These are phyloP conservation scores for Umbelopsis sp. DNA, from an alignment of 192 early-diverging fungal species.

Conservation along the genomic window DNA sequence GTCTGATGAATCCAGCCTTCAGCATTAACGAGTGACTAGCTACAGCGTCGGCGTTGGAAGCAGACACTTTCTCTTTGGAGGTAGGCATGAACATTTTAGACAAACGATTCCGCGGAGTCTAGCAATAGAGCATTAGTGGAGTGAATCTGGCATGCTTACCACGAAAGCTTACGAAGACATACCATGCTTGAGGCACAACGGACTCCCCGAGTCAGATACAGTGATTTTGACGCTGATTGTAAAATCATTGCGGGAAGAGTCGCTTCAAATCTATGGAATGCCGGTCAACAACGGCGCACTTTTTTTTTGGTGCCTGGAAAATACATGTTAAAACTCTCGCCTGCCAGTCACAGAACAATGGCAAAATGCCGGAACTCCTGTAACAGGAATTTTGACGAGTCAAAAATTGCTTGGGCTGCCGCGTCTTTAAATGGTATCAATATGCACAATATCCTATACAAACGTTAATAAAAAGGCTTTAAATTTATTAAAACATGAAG, in stretches of 20 bases:
- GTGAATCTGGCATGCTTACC: no score
- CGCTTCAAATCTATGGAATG: not conserved
- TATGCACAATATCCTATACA: no score
- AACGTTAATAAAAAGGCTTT: no score
- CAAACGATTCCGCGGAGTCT: conserved; percentile 32
- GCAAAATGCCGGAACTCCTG: not conserved
- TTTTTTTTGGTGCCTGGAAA: conserved; percentile 10
- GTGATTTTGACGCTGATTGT: not conserved
- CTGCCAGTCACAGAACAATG: no score
- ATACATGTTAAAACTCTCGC: not conserved
- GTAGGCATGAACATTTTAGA: conserved; percentile 42
- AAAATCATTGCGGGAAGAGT: not conserved
- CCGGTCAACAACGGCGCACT: no score
- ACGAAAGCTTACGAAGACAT: not conserved
- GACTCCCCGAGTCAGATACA: not conserved
- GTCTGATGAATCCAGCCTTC: conserved; percentile 73
- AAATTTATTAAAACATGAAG: no score
- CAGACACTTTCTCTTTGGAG: conserved; percentile 35
- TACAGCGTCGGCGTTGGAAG: conserved; percentile 21
- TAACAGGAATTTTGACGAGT: no score
- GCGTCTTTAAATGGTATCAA: no score
- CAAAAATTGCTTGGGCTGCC: no score
- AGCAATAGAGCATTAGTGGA: not conserved
- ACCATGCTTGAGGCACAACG: not conserved
- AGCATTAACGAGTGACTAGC: conserved; percentile 62